Base-by-base conservation (phyloP, 331 rosid species). In the Arachis monticola region DNA sequence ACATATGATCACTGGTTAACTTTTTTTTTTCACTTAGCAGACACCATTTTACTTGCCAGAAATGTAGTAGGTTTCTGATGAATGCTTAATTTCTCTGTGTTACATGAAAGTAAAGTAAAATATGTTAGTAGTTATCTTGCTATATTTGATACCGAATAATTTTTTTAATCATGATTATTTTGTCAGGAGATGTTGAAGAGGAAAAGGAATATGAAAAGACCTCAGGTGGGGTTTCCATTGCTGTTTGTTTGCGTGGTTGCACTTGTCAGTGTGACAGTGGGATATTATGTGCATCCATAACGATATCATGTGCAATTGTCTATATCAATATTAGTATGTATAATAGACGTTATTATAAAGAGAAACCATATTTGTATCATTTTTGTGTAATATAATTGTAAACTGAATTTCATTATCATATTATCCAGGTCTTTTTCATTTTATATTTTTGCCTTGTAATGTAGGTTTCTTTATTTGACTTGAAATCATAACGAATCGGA, bases 161-260 rank as follows among this genome's bases (percentile, higher is more conserved):
- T n/a, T 64, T 83, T 50, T 35, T 35, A 35, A 35, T 35, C 47
- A 59, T 53, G 59, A 4, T 35, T 35, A 35, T 79, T 69, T 78
- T 52, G 4, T 61, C 80, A 88, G 97, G 97, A 81, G 67, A 56
- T 69, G 59, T 14, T 84, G 84, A 90, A 76, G 76, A 89, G 81
- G 80, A 85, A 80, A 72, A 77, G 45, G 81, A 66, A 69, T 56
- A 72, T 60, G 64, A 82, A 60, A 79, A 78, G 38, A 17, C 65
- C 76, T 60, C 86, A 73, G 78, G 86, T 51, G 63, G 97, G 97
- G 51, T 87, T 91, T 83, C 92, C 97, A 0, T 60, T 87, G 11
- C 67, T 87, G 68, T 82, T 79, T 84, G 90, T 87, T 69, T 80
- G 83, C 64, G 64, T 80, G 87, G 85, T 87, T 78, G 89, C 88